Conservation (phyloP, 1,284 basidiomycete species). For the Mrakiaceae sp. region DNA sequence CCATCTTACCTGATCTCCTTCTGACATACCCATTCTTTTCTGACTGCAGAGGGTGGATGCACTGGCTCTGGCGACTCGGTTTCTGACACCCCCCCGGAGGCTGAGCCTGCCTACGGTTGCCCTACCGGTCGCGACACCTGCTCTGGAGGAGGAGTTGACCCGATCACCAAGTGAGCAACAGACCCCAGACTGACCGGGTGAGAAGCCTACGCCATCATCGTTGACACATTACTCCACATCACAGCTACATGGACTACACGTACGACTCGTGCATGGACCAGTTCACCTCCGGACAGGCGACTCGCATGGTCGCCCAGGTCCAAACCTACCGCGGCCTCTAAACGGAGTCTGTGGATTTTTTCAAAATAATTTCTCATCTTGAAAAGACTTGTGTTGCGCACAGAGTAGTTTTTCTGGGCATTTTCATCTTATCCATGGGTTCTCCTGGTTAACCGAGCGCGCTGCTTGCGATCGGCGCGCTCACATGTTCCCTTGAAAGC, state of each 20-base stretch:
- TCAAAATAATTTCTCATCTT: too few relatives aligned
- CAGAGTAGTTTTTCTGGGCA: too few relatives aligned
- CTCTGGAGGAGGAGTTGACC: constrained; percentile 37
- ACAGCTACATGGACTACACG: constrained; percentile 17
- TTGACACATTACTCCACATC: not conserved
- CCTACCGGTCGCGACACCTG: constrained; percentile 43
- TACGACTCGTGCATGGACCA: constrained; percentile 39
- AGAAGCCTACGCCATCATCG: too few relatives aligned
- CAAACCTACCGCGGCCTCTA: constrained; percentile 41
- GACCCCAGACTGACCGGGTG: not conserved
- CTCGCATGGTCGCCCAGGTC: constrained; percentile 38
- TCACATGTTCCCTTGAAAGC: too few relatives aligned
- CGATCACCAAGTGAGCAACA: constrained; percentile 26
- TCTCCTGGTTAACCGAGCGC: too few relatives aligned
- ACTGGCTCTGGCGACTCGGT: constrained; percentile 42
- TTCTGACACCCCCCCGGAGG: constrained; percentile 43
- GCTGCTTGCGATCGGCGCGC: too few relatives aligned
- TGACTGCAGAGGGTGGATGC: constrained; percentile 40
- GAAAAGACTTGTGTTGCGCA: too few relatives aligned
- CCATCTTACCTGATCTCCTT: too few relatives aligned
- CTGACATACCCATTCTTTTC: too few relatives aligned
- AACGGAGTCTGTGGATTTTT: not conserved
- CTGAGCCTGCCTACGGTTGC: constrained; percentile 40
- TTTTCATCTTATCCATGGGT: not conserved
- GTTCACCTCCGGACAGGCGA: constrained; percentile 42